Base-by-base conservation (phyloP, 768 basidiomycete genomes). In the Boletus tylopilopsis region DNA sequence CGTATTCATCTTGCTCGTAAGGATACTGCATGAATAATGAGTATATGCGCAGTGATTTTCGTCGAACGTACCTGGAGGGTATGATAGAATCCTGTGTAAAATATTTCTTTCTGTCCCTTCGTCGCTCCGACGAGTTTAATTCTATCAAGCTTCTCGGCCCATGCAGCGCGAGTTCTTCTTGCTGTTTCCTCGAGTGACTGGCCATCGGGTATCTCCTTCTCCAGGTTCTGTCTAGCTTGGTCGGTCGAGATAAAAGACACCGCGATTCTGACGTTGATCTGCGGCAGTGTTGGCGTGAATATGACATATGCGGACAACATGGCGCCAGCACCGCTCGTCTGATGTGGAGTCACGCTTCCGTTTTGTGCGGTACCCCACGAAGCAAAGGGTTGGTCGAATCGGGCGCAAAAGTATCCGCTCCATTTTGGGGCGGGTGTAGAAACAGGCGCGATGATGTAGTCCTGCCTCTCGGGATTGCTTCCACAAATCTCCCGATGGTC, bases 171-270 rank as follows among this genome's bases (percentile, higher is more conserved):
- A 15, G 77, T 80, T 0, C 35, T 35, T 15, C 63, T 64, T 2
- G 76, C 79, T 0, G 84, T 85, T 25, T 73, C 63, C 46, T 84
- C 81, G 5, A 86, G 66, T 1, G 73, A 63, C 19, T 67, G 66
- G 2, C 68, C 72, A 47, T 79, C 71, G 0, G 74, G 73, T 36
- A 77, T 72, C 54, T 81, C 80, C 2, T 59, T 68, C 23, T 78
- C 76, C 46, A 82, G 54, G 54, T 81, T 81, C 49, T 61, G 56
- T 32, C 77, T 65, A 1, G 85, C 85, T 51, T 87, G 86, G 4
- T 83, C 81, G 7, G 81, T 68, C 1, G 84, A 86, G 49, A 90
- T 85, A 63, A 88, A 87, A 5, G 86, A 88, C 4, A 85, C 83
- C 3, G 84, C 85, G 2, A 90, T 71, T 11, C 82, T 72, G 8